These are phyloP conservation scores for Candida mattraensis DNA, from an alignment of 805 yeast species.

Conservation along the genomic window DNA sequence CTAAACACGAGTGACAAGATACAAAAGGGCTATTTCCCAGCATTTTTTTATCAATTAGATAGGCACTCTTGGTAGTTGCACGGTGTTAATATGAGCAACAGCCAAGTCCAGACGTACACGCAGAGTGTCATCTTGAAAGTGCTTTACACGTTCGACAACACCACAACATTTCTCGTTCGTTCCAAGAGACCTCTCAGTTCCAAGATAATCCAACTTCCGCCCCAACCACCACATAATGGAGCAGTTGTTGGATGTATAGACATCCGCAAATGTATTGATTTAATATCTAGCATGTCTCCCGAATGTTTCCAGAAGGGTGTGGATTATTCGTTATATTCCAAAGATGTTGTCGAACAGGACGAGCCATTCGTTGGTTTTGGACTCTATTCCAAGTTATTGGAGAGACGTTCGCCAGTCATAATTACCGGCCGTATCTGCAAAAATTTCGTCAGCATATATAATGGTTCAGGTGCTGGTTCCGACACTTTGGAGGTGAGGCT, in stretches of 20 bases:
- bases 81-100: conserved; percentile 20
- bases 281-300: conserved; percentile 46
- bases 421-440: conserved; percentile 59
- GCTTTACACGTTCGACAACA: conserved; percentile 42
- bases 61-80: too few species aligned
- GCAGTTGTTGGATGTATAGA: conserved; percentile 43
- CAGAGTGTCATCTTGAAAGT: conserved; percentile 36
- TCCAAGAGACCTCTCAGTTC: conserved; percentile 37
- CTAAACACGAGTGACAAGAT: neutral
- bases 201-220: conserved; percentile 44
- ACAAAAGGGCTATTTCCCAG: neutral
- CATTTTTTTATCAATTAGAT: too few species aligned
- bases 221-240: conserved; percentile 40
- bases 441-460: conserved; percentile 47
- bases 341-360: conserved; percentile 52
- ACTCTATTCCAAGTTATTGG: conserved; percentile 35
- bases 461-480: conserved; percentile 33
- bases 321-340: conserved; percentile 46
- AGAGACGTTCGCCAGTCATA: conserved; percentile 35
- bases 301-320: conserved; percentile 40
- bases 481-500: conserved; percentile 59
- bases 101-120: conserved; percentile 24
- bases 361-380: conserved; percentile 52
- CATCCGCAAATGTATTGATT: conserved; percentile 45
- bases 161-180: conserved; percentile 43